Evolutionary conservation across 345 rosid species (phyloP), one percentile per base, ranked within the genome.

Genomic region (Cardiospermum halicacabum): DNA sequence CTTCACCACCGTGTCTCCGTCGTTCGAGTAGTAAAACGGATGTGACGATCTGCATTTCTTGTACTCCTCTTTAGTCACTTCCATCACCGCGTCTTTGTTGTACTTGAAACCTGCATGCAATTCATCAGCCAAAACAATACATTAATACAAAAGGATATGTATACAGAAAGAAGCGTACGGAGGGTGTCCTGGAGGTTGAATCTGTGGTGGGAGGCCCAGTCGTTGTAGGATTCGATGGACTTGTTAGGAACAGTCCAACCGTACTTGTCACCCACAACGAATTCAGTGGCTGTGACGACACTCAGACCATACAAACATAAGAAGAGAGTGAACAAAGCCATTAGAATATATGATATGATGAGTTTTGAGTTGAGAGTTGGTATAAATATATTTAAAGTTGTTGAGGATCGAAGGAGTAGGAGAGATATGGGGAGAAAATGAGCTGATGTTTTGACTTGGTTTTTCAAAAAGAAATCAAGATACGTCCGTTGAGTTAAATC

Each of bases 181-280:
- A 85, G 21, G 11, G 84, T 68, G 58, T 92, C 98, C 2, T 76
- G 75, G 53, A 82, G 71, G 70, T 78, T 78, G 74, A 92, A 89
- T 60, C 96, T 85, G 65, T 89, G 82, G 7, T 72, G 56, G 11
- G 96, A 85, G 13, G 96, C 96, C 96, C 96, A 92, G 25, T 78
- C 57, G 68, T 92, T 92, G 81, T 80, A 92, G 48, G 69, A 80
- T 43, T 74, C 76, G 66, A 42, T 78, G 4, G 80, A 39, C 16
- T 77, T 47, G 7, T 47, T 79, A 53, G 86, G 97, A 21, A 84
- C 80, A 59, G 54, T 59, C 98, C 98, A 92, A 6, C 95, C 95
- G 57, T 79, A 63, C 3, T 72, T 70, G 7, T 82, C 98, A 6
- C 87, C 91, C 40, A 84, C 92, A 54, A 80, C 77, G 74, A 75